Evolutionary conservation across 352 stramenopile species (phyloP).

Genomic region (Globisporangium middletonii): DNA sequence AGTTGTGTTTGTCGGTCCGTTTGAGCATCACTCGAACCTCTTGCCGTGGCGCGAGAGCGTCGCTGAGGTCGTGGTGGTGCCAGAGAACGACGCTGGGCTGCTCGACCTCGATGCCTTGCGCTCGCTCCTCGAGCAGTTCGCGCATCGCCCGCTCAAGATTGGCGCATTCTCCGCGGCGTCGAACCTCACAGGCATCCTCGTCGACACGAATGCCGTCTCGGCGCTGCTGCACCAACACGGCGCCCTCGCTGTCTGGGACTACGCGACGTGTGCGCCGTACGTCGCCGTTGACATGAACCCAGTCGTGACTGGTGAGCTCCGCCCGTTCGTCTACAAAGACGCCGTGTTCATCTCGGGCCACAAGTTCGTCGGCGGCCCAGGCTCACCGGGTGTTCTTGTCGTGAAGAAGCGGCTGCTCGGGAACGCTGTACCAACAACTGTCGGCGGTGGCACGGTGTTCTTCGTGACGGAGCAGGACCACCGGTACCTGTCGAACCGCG

Average conservation of each 20-base stretch:
- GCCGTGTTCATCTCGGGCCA: conserved; percentile 95
- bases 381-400: conserved; percentile 91
- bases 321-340: conserved; percentile 76
- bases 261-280: conserved; percentile 92
- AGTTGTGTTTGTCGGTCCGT: conserved; percentile 91
- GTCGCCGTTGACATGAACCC: conserved; percentile 96
- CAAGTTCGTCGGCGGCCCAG: conserved; percentile 94
- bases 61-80: conserved; percentile 77
- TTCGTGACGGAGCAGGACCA: conserved; percentile 56
- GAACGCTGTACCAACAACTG: conserved; percentile 49
- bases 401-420: conserved; percentile 88
- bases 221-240: conserved; percentile 88
- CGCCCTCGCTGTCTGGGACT: conserved; percentile 94
- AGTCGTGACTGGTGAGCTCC: conserved; percentile 24
- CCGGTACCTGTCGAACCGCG: conserved; percentile 67
- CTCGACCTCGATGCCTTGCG: conserved; percentile 60
- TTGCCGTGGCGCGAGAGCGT: conserved; percentile 94
- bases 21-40: conserved; percentile 98
- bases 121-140: conserved; percentile 40
- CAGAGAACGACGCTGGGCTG: conserved; percentile 35
- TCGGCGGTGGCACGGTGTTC: conserved; percentile 42
- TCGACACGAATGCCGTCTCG: conserved; percentile 88
- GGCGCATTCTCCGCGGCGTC: conserved; percentile 90
- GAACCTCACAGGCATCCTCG: conserved; percentile 94
- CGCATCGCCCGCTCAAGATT: conserved; percentile 60